Percentiles rank a stretch among this genome's conserved stretches.
Conservation (phyloP, 805 yeast genomes). For the Grigorovia jiainica region DNA sequence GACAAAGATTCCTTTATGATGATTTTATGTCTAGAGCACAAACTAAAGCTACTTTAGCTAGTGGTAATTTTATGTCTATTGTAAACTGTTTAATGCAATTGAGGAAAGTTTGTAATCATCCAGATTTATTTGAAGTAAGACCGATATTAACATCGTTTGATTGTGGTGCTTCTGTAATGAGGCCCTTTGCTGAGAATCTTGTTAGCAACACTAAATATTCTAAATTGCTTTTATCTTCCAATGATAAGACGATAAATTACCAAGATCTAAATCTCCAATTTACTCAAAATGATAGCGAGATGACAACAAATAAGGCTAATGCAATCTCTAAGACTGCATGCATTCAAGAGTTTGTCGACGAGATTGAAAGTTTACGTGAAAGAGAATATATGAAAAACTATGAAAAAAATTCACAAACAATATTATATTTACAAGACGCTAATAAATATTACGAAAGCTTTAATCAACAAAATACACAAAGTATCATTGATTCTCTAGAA, state of each 20-base stretch:
- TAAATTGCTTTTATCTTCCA: neutral
- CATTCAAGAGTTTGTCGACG: constrained; percentile 34
- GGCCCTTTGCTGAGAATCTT: constrained; percentile 37
- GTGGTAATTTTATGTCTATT: constrained; percentile 90
- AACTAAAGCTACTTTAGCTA: constrained; percentile 84
- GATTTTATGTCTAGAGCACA: constrained; percentile 97
- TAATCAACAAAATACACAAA: constrained; percentile 43
- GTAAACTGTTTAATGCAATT: constrained; percentile 96
- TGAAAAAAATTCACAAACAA: constrained; percentile 6
- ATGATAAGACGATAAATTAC: constrained; percentile 33
- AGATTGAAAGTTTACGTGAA: constrained; percentile 35
- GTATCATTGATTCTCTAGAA: constrained; percentile 41
- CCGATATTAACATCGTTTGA: constrained; percentile 90
- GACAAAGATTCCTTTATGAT: constrained; percentile 87
- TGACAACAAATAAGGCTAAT: constrained; percentile 39
- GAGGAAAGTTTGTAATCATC: constrained; percentile 93
- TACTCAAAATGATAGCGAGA: constrained; percentile 33
- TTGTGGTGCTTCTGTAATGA: constrained; percentile 52
- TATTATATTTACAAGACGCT: constrained; percentile 29
- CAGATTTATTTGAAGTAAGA: constrained; percentile 90
- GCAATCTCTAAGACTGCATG: constrained; percentile 40
- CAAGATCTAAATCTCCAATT: constrained; percentile 54
- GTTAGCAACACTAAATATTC: constrained; percentile 29
- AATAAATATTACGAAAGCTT: constrained; percentile 51
- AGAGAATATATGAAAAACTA: constrained; percentile 7